Conservation (phyloP, 2,329 filamentous ascomycete species). For the Pyrenophora tritici-repentis region DNA sequence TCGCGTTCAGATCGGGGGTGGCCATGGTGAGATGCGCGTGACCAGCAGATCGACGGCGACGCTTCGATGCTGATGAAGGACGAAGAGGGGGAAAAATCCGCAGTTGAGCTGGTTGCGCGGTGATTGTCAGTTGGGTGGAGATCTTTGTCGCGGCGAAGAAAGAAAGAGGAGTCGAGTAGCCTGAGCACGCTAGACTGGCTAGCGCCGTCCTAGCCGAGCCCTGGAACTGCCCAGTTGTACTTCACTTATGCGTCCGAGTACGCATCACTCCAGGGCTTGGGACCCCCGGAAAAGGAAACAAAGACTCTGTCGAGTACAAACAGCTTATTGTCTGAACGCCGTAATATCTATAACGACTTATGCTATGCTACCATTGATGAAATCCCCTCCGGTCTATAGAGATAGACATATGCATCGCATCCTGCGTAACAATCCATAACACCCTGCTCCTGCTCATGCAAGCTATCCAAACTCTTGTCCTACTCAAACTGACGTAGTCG, state of each 20-base stretch:
- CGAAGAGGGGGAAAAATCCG: not conserved
- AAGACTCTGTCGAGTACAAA: no score
- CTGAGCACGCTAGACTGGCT: conserved; percentile 7
- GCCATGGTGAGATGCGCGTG: conserved; percentile 34
- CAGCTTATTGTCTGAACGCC: no score
- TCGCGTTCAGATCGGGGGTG: conserved; percentile 47
- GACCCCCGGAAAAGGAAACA: no score
- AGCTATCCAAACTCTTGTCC: conserved; percentile 19
- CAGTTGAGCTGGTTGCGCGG: conserved; percentile 13
- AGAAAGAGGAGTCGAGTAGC: conserved; percentile 22
- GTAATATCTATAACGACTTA: not conserved
- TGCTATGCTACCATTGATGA: conserved; percentile 13
- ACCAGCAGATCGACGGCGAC: not conserved
- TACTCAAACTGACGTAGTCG: conserved; percentile 16
- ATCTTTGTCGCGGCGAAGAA: conserved; percentile 17
- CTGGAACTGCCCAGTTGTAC: no score
- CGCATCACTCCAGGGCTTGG: no score
- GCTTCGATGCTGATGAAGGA: not conserved
- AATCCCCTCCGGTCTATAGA: conserved; percentile 9
- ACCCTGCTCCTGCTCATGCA: conserved; percentile 19
- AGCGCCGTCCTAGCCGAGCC: conserved; percentile 10
- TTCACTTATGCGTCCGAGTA: no score
- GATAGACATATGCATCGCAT: conserved; percentile 7
- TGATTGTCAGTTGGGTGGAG: conserved; percentile 18
- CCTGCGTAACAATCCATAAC: conserved; percentile 11